phyloP scores from a whole-genome alignment of 164 flowering plant genomes.

The Santalum album region DNA sequence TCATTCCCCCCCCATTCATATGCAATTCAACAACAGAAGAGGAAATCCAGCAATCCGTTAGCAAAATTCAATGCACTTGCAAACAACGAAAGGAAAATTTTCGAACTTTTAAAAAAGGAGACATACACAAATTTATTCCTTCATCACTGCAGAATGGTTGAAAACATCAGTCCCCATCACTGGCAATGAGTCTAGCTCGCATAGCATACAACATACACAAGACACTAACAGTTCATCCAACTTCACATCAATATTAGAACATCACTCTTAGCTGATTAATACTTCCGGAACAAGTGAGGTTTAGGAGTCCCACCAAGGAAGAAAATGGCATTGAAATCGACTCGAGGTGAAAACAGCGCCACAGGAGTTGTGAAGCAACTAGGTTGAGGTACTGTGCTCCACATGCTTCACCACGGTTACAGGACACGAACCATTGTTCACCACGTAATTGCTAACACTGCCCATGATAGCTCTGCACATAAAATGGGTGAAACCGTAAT shows the following conservation, averaged over 20 bases:
- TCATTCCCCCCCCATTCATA: too few species aligned
- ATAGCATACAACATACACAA: neutral
- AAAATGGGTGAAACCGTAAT: conserved; percentile 3
- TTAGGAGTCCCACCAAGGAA: neutral
- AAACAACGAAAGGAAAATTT: neutral
- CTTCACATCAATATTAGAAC: neutral
- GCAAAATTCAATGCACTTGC: too few species aligned
- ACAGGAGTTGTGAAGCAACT: neutral
- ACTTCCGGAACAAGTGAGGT: too few species aligned
- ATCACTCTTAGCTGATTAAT: too few species aligned
- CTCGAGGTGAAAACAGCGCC: neutral
- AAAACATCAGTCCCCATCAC: neutral
- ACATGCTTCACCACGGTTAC: conserved; percentile 77
- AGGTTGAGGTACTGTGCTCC: conserved; percentile 7
- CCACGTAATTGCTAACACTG: conserved; percentile 85
- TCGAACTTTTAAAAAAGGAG: neutral
- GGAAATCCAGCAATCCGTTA: too few species aligned
- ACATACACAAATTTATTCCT: neutral
- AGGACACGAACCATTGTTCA: conserved; percentile 71
- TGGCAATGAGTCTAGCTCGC: conserved; percentile 3
- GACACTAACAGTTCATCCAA: neutral
- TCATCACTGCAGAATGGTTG: neutral
- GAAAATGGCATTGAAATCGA: conserved; percentile 1
- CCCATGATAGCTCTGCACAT: conserved; percentile 72
- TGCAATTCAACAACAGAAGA: too few species aligned